Evolutionary conservation across 306 rosid genomes (phyloP), one percentile per base, ranked within the genome.

Genomic region (Macrotyloma uniflorum): DNA sequence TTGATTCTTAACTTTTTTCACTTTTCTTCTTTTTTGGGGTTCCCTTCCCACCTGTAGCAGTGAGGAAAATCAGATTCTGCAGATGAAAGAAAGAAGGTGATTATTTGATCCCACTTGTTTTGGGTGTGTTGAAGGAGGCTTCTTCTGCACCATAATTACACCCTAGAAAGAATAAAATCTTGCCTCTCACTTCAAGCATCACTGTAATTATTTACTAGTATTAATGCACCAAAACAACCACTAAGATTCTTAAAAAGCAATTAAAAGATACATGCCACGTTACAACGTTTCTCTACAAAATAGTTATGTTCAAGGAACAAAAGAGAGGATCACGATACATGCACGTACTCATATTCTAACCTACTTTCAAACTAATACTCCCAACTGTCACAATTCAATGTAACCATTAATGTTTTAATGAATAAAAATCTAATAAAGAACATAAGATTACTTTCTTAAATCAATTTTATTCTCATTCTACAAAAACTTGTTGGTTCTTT

Each of bases 81-180:
- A 75, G 85, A 90, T 2, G 91, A 82, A 26, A 88, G n/a, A n/a
- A 59, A 1, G 1, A 18, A 86, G 85, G 74, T 80, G 84, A 82
- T 82, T 73, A 59, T 73, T 86, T 14, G 84, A 81, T 76, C 84
- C 92, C 45, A 59, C 84, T 55, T 89, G 90, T 83, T 89, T 91
- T 64, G 88, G 90, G 83, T 77, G 89, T 80, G n/a, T 89, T 86
- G 69, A 85, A 77, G 75, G 90, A 86, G 53, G 82, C 77, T 70
- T 85, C 38, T 89, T 91, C 77, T 89, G 91, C 28, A 89, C 97
- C 97, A 89, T 91, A 71, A 80, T 84, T 47, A 65, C 32, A 82
- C 83, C 90, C 84, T 72, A 35, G 63, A 78, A 61, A 69, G 10
- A 81, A 69, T 58, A 68, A 47, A 68, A 47, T 22, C 59, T 35